Evolutionary conservation across 192 early-diverging fungal genomes (phyloP).

Genomic region (Chytriomyces sp.): DNA sequence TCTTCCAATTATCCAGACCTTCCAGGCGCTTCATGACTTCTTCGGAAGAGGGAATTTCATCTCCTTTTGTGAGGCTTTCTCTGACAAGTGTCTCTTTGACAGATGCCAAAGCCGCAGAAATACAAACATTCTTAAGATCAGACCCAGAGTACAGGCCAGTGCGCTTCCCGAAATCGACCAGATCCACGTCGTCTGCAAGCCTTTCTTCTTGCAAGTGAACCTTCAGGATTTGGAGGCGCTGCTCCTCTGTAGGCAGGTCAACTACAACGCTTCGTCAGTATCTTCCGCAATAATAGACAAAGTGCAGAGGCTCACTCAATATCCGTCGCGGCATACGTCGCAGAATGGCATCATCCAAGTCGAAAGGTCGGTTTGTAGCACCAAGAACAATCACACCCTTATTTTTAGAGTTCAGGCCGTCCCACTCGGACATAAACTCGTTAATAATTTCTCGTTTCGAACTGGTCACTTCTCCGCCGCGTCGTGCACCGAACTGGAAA

Average conservation of each 20-base stretch:
- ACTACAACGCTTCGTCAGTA: too few relatives aligned
- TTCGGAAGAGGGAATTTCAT: neutral
- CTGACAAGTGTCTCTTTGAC: constrained; percentile 44
- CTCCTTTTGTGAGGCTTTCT: neutral
- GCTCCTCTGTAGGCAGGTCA: constrained; percentile 80
- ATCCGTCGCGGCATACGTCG: constrained; percentile 88
- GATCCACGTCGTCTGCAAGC: constrained; percentile 58
- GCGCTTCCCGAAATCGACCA: constrained; percentile 67
- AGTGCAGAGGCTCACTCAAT: constrained; percentile 54
- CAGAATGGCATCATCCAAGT: constrained; percentile 95
- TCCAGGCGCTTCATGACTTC: constrained; percentile 23
- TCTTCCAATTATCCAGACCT: constrained; percentile 41
- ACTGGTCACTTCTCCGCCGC: constrained; percentile 67
- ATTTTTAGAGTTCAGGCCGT: constrained; percentile 57
- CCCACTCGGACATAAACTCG: constrained; percentile 96
- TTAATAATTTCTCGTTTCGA: constrained; percentile 57
- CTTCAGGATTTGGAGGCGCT: constrained; percentile 72
- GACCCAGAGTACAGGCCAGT: constrained; percentile 88
- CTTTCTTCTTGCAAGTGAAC: constrained; percentile 80
- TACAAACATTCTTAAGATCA: constrained; percentile 93
- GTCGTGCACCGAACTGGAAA: constrained; percentile 22
- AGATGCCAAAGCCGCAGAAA: constrained; percentile 70
- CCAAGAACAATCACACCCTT: constrained; percentile 82
- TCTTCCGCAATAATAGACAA: too few relatives aligned
- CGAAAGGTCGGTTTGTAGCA: constrained; percentile 95